Evolutionary conservation across 345 rosid species (phyloP).

Genomic region (Laguncularia racemosa): DNA sequence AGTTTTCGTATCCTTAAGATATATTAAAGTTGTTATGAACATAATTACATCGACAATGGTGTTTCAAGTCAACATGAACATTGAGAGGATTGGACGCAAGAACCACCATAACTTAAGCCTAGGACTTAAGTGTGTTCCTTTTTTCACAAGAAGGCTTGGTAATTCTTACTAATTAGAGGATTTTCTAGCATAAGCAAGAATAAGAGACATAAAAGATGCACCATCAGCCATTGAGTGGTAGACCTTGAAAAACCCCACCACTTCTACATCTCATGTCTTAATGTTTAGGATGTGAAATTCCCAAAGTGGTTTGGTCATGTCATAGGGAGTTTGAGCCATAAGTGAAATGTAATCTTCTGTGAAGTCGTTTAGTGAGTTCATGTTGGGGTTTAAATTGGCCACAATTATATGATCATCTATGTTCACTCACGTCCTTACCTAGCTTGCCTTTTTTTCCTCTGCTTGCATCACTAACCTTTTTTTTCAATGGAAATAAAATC

Average conservation of each 20-base stretch:
- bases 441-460: constrained; percentile 16
- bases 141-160: constrained; percentile 11
- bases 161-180: constrained; percentile 11
- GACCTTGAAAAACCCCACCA: constrained; percentile 25
- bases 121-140: background rate
- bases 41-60: constrained; percentile 16
- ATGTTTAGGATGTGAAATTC: constrained; percentile 36
- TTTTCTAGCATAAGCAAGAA: constrained; percentile 38
- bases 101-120: background rate
- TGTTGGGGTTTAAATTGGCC: constrained; percentile 4
- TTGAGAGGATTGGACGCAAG: background rate
- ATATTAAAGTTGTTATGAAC: constrained; percentile 33
- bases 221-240: constrained; percentile 67
- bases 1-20: constrained; percentile 42
- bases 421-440: constrained; percentile 26
- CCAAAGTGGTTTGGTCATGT: constrained; percentile 31
- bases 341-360: constrained; percentile 25
- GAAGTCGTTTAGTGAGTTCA: constrained; percentile 12
- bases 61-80: constrained; percentile 16
- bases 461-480: constrained; percentile 16
- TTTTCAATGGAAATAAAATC: too few relatives aligned
- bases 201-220: constrained; percentile 49
- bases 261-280: constrained; percentile 22
- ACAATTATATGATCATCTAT: constrained; percentile 25
- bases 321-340: constrained; percentile 13